A percentile compares a stretch with the other conserved stretches of the same genome.
phyloP scores from a whole-genome alignment of 169 alveolate species.

The Cryptosporidium muris region DNA sequence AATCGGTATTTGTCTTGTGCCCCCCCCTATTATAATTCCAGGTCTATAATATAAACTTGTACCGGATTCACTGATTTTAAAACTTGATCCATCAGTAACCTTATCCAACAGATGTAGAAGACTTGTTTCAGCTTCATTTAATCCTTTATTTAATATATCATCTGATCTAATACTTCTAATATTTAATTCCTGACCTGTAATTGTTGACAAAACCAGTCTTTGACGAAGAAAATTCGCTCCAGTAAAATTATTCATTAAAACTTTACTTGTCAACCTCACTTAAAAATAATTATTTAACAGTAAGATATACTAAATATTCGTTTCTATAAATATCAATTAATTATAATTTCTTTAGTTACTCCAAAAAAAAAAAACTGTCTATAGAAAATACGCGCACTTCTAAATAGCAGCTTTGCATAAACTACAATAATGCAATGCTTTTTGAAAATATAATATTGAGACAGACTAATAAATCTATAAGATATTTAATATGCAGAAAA shows the following conservation, averaged over 20 bases:
- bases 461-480: too few relatives aligned
- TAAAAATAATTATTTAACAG: too few relatives aligned
- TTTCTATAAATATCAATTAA: too few relatives aligned
- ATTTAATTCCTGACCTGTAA: slow-evolving; percentile 65
- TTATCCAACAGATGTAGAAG: slow-evolving; percentile 81
- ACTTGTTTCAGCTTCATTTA: slow-evolving; percentile 82
- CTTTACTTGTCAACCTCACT: too few relatives aligned
- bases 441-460: too few relatives aligned
- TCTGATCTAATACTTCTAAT: slow-evolving; percentile 80
- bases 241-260: not conserved
- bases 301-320: too few relatives aligned
- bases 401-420: too few relatives aligned
- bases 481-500: too few relatives aligned
- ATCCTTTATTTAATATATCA: slow-evolving; percentile 81
- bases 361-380: too few relatives aligned
- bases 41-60: slow-evolving; percentile 84
- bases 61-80: slow-evolving; percentile 86
- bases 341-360: too few relatives aligned
- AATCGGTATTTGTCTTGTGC: slow-evolving; percentile 69
- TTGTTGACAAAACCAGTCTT: slow-evolving; percentile 74
- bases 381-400: too few relatives aligned
- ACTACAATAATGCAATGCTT: too few relatives aligned
- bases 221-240: slow-evolving; percentile 71
- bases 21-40: slow-evolving; percentile 85
- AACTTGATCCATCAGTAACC: slow-evolving; percentile 83